A percentile compares a stretch with the other conserved stretches of the same genome.
phyloP scores from a whole-genome alignment of 2,329 filamentous ascomycete genomes.

The Rhinocladiella mackenziei region DNA sequence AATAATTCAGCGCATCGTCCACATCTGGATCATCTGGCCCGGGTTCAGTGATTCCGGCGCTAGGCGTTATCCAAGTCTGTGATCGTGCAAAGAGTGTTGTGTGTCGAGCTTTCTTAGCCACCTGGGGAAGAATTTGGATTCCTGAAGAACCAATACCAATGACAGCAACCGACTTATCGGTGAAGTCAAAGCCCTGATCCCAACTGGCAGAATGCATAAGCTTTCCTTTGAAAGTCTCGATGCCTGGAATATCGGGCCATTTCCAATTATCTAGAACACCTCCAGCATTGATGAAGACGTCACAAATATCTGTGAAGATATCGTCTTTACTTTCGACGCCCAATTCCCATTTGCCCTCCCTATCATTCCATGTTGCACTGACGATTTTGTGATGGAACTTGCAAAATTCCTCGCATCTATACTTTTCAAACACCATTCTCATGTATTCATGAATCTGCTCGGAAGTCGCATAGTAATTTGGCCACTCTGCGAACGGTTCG shows the following conservation, averaged over 20 bases:
- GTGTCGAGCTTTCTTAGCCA: constrained; percentile 24
- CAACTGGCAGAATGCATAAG: constrained; percentile 35
- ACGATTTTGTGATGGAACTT: constrained; percentile 55
- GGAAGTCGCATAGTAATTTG: constrained; percentile 52
- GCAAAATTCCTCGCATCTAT: constrained; percentile 50
- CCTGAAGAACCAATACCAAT: constrained; percentile 16
- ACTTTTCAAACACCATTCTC: constrained; percentile 12
- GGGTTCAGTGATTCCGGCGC: constrained; percentile 3
- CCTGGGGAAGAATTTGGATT: constrained; percentile 18
- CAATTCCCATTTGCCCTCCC: constrained; percentile 27
- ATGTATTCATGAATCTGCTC: constrained; percentile 21
- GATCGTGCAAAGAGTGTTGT: constrained; percentile 30
- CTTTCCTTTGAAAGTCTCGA: constrained; percentile 31
- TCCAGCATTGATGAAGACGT: constrained; percentile 33
- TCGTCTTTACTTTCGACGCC: constrained; percentile 22
- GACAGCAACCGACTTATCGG: constrained; percentile 27
- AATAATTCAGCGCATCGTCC: too few relatives aligned
- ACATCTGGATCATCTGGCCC: not conserved
- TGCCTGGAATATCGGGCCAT: constrained; percentile 32
- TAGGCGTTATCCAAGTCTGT: constrained; percentile 7
- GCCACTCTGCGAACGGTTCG: constrained; percentile 64
- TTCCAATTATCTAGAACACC: constrained; percentile 55
- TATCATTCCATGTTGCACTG: constrained; percentile 53
- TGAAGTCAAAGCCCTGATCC: constrained; percentile 52
- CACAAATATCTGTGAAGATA: constrained; percentile 1